Base-by-base conservation (phyloP, 306 rosid genomes). In the Cajanus cajan region DNA sequence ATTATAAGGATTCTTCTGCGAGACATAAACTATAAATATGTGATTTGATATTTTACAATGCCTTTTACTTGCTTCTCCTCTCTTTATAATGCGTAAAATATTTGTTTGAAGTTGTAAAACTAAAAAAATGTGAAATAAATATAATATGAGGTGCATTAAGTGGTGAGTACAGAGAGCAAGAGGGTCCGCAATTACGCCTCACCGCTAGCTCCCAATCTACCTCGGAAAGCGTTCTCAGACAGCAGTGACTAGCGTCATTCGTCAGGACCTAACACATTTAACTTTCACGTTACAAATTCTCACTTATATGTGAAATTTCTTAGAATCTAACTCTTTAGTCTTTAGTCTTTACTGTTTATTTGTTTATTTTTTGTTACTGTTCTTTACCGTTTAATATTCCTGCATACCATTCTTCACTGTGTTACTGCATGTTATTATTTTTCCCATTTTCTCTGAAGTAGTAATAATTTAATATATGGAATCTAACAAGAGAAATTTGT, bases 161-260 rank as follows among this genome's bases (percentile, higher is more conserved):
- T 64, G 58, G 3, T 19, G 59, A 64, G 33, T 45, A 64, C 43
- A 50, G 24, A 39, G 1, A 22, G 50, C 15, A 39, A 73, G 50
- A 55, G 77, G 74, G 79, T 73, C 82, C 64, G 54, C 70, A 78
- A 69, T 68, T 80, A 68, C 50, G 52, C 80, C 80, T 78, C 89
- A 81, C 87, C 73, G 85, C 85, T 80, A 80, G 71, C 85, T 83
- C 76, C 86, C 85, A 85, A 88, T 86, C 88, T 82, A 77, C 83
- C 82, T 87, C 78, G 90, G 74, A 45, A 50, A 82, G 82, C 80
- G 89, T 91, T 84, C 78, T 87, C 47, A n/a, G 12, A 73, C 65
- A 83, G 62, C 82, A 40, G 14, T 70, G 22, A 69, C 36, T 4
- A 12, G 7, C 16, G 4, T 78, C 40, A 43, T 36, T 73, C 34